Base-by-base conservation (phyloP, 2,329 filamentous ascomycete species). In the Botrytis hyacinthi region DNA sequence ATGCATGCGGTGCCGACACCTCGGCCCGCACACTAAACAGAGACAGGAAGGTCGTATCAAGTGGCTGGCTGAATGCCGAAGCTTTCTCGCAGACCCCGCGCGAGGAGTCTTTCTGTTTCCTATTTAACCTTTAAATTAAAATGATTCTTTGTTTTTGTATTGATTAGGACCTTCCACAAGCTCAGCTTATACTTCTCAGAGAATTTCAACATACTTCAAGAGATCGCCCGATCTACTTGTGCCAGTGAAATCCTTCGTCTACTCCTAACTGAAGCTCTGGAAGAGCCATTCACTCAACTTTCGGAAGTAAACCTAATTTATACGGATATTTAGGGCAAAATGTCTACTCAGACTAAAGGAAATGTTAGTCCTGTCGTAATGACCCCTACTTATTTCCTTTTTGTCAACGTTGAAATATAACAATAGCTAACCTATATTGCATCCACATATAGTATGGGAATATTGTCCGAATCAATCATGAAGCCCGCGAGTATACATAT, bases 401-500 rank as follows among this genome's bases (percentile, higher is more conserved):
- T 22, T 26, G 29, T 26, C 37, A 22, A 57, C 37, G 22, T 69
- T 42, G 37, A 18, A 57, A 32, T 29, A 57, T 2, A 57, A 18
- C n/a, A 26, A 42, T 10, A 14, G n/a, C 66, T 69, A 44, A 69
- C 40, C 37, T 26, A 26, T 10, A 20, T 57, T 42, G n/a, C 26
- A 29, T 65, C 7, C 46, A 40, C 10, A 65, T 20, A 26, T 44
- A 81, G 77, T 71, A 77, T 80, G 76, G 78, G 77, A 74, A 73
- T 22, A 80, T 75, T 2, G 85, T 85, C 59, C 81, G 82, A 70
- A 83, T 81, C 74, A 80, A 84, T 32, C 83, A 83, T 73, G 80
- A 80, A 57, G 80, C 81, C 62, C 76, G 82, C 73, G 81, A 80
- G 63, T 84, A 84, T 67, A 77, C 78, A 5, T 80, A 80, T 57